Evolutionary conservation across 345 rosid genomes (phyloP).

Genomic region (Citrus unshiu): DNA sequence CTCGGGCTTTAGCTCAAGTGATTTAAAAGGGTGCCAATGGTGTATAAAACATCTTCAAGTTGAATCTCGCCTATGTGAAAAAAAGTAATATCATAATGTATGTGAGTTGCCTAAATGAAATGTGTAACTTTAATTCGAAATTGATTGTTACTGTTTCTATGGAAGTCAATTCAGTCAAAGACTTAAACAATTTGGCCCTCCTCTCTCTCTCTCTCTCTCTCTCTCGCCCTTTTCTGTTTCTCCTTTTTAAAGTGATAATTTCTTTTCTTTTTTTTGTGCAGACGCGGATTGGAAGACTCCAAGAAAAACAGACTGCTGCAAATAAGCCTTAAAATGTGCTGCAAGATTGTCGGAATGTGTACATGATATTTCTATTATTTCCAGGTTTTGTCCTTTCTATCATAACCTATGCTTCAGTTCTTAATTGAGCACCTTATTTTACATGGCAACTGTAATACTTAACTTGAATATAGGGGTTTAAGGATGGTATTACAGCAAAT

Average conservation of each 20-base stretch:
- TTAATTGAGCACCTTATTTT: background rate
- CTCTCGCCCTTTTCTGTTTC: background rate
- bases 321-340: constrained; percentile 16
- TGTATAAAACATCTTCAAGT: background rate
- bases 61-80: background rate
- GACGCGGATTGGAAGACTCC: constrained; percentile 60
- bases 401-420: background rate
- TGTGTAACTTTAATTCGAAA: no score
- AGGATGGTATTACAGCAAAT: background rate
- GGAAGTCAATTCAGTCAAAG: background rate
- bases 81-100: background rate
- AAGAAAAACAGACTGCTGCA: constrained; percentile 40
- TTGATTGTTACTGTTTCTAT: no score
- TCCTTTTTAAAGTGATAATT: background rate
- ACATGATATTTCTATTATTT: background rate
- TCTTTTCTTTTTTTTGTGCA: constrained; percentile 17
- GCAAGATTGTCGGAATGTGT: background rate
- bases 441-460: background rate
- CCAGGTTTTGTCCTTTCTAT: background rate
- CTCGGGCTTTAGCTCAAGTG: background rate
- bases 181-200: background rate
- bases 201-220: background rate
- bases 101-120: background rate
- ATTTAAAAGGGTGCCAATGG: background rate
- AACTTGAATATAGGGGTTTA: background rate